Evolutionary conservation across 176 grass and related monocot genomes (phyloP), one percentile per base, ranked within the genome.

Genomic region (Lolium rigidum): DNA sequence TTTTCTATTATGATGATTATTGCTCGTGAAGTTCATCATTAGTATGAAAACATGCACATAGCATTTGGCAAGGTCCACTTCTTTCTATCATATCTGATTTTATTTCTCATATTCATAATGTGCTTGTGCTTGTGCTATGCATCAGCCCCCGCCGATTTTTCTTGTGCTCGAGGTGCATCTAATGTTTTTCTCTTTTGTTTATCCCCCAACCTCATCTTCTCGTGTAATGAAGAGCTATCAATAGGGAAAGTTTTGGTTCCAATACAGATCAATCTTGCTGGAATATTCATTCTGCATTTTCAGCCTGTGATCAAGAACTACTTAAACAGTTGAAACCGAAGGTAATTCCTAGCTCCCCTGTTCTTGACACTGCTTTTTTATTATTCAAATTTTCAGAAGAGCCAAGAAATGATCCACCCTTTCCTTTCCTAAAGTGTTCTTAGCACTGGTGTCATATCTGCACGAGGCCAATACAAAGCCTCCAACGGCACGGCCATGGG

Each of bases 401-500:
- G 2, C 6, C 15, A 4, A 54, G 2, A 31, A 76, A 76, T 52
- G 47, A 76, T 5, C 49, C 0, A 7, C 15, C 14, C 18, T 54
- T 37, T 37, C 16, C 24, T 7, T 49, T 50, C 20, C 46, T 64
- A 73, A 10, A 84, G 74, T 70, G 24, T 64, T 15, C 10, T 72
- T 43, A 88, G 65, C 13, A 18, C 14, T 0, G 52, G 2, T 0
- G n/a, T 16, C 74, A 79, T 79, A 54, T 84, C 28, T 16, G 43
- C 43, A 8, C 74, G 81, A 47, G 87, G 74, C 81, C 74, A 72
- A 6, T 88, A 88, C 54, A 73, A 15, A 4, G 62, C 86, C 25
- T 78, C 86, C 80, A 88, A 59, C 0, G 73, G 73, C 25, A 78
- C 51, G 2, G 80, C 39, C 72, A 78, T 88, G 25, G 86, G 86